Evolutionary conservation across 1,284 basidiomycete genomes (phyloP), one percentile per base, ranked within the genome.

Genomic region (Apiotrichum porosum): DNA sequence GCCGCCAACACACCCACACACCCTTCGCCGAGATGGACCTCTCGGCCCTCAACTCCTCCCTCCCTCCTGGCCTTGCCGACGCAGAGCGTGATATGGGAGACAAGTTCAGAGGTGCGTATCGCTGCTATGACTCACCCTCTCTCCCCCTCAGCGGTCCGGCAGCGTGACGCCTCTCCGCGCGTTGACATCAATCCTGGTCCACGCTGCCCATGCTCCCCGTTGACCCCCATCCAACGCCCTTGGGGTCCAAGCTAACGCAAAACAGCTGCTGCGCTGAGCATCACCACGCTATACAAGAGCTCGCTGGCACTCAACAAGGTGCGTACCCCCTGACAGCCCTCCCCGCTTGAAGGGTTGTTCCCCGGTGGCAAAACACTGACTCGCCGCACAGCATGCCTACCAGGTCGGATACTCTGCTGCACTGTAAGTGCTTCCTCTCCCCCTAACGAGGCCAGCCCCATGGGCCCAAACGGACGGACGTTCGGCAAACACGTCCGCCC

Each of bases 1-100:
- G 13, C 39, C 1, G 6, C 13, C 26, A n/a, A 4, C 14, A 12
- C 26, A 12, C 30, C 14, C 30, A 22, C 19, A 23, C 28, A 6
- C 9, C 38, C 22, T 12, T 28, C 26, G 6, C 18, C 26, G 17
- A 13, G 41, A 74, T 74, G 72, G 72, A 74, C 44, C 59, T 74
- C 37, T 72, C 70, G n/a, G 62, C 63, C 15, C 62, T 74, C 24
- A 58, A 62, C 38, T 62, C 62, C n/a, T 68, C 67, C 9, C 51
- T 74, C 18, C 69, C 69, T 3, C 65, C 66, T 2, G 72, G 61
- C 15, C 53, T 74, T 40, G 71, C 71, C 17, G 66, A 72, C 52
- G 72, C 69, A 3, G 72, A 75, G 60, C 58, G 69, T 34, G 72
- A 74, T 40, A 72, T 75, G 63, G 71, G 71, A 41, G 72, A 73